These are phyloP conservation scores for Zizania latifolia DNA, from an alignment of 176 grass and related monocot species.

Conservation along the genomic window DNA sequence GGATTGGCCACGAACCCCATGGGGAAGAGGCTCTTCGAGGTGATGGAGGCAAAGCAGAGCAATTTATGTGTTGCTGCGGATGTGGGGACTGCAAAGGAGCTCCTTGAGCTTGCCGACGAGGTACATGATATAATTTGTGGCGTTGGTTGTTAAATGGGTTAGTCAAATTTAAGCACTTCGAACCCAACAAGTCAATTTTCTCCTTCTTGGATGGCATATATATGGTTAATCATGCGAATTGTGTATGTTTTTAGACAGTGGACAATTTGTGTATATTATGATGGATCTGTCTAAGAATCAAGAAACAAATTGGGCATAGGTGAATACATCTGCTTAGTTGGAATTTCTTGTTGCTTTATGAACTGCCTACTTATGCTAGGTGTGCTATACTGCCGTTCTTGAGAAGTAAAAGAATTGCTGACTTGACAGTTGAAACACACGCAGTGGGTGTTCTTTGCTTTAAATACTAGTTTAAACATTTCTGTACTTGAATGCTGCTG, in stretches of 20 bases:
- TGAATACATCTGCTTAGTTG: too few relatives aligned
- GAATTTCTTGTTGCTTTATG: neutral
- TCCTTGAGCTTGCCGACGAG: slow-evolving; percentile 74
- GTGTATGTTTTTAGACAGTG: too few relatives aligned
- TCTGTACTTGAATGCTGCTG: neutral
- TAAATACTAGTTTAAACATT: too few relatives aligned
- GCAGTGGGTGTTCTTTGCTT: too few relatives aligned
- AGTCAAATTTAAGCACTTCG: neutral
- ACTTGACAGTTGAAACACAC: too few relatives aligned
- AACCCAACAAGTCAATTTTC: neutral
- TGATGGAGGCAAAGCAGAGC: slow-evolving; percentile 82
- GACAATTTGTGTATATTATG: too few relatives aligned
- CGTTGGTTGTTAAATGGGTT: neutral
- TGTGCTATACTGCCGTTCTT: neutral
- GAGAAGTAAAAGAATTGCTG: neutral
- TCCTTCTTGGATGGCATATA: neutral
- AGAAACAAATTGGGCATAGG: neutral
- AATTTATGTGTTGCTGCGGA: slow-evolving; percentile 84
- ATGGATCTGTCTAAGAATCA: neutral
- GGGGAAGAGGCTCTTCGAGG: slow-evolving; percentile 70
- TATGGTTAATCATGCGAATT: neutral
- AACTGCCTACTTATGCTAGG: neutral
- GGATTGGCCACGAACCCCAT: too few relatives aligned
- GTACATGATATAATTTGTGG: slow-evolving; percentile 1
- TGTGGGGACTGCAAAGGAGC: too few relatives aligned